phyloP scores from a whole-genome alignment of 345 rosid species.

The Toxicodendron radicans region DNA sequence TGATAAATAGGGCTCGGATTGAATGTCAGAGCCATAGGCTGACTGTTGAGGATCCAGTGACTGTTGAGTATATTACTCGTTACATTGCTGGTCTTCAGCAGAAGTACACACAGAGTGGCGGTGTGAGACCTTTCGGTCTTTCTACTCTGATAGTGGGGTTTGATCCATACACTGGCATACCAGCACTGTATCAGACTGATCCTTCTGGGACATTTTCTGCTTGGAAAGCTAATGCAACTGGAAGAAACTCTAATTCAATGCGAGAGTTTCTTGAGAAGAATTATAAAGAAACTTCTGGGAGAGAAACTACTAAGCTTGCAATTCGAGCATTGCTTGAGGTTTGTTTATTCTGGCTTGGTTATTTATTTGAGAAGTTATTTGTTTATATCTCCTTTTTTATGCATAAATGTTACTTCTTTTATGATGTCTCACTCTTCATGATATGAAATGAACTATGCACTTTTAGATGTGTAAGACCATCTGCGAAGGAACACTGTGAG shows the following conservation, averaged over 20 bases:
- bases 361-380: neutral
- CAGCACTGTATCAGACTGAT: conserved; percentile 90
- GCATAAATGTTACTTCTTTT: too few species aligned
- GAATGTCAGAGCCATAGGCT: conserved; percentile 88
- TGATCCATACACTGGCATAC: conserved; percentile 69
- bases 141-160: conserved; percentile 75
- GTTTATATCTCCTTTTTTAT: neutral
- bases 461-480: neutral
- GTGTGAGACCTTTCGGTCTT: conserved; percentile 81
- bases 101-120: conserved; percentile 94
- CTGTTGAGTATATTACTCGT: conserved; percentile 87
- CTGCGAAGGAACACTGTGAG: neutral
- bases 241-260: conserved; percentile 88
- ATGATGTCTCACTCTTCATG: neutral
- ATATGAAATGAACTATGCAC: neutral
- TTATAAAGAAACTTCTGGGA: conserved; percentile 77
- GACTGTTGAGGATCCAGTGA: conserved; percentile 90
- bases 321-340: conserved; percentile 93
- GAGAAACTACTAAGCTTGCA: conserved; percentile 80
- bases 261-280: conserved; percentile 87
- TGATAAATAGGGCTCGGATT: conserved; percentile 63
- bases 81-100: conserved; percentile 92
- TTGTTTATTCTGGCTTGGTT: conserved; percentile 20
- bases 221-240: conserved; percentile 96
- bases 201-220: conserved; percentile 96